These are phyloP conservation scores for Solanum raphanifolium DNA, from an alignment of 257 asterid genomes.

Conservation along the genomic window DNA sequence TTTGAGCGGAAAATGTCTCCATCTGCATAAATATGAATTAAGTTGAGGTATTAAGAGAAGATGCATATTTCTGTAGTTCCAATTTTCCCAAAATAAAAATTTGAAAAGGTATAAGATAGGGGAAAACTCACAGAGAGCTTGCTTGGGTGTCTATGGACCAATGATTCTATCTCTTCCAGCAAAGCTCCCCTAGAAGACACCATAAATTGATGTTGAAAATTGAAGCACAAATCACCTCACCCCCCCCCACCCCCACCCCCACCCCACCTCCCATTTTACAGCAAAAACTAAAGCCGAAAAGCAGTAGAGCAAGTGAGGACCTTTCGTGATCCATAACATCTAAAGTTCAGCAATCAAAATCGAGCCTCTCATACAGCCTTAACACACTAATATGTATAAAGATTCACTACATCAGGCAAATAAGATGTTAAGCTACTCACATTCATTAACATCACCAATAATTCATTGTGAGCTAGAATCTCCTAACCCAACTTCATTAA, in stretches of 20 bases:
- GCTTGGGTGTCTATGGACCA: constrained; percentile 89
- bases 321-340: neutral
- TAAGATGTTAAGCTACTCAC: neutral
- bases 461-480: neutral
- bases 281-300: neutral
- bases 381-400: neutral
- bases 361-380: neutral
- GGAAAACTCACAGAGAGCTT: constrained; percentile 66
- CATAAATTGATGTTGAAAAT: neutral
- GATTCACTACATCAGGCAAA: neutral
- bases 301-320: neutral
- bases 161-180: constrained; percentile 71
- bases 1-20: constrained; percentile 50
- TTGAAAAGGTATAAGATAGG: neutral
- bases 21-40: constrained; percentile 32
- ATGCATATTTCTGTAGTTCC: neutral
- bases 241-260: neutral
- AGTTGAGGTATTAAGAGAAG: neutral
- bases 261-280: neutral
- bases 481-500: neutral
- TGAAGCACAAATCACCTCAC: neutral
- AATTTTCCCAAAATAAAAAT: neutral
- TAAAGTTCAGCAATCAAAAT: neutral
- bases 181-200: constrained; percentile 58
- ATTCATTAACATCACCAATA: neutral